Base-by-base conservation (phyloP, 345 rosid genomes). In the Erucastrum elatum region DNA sequence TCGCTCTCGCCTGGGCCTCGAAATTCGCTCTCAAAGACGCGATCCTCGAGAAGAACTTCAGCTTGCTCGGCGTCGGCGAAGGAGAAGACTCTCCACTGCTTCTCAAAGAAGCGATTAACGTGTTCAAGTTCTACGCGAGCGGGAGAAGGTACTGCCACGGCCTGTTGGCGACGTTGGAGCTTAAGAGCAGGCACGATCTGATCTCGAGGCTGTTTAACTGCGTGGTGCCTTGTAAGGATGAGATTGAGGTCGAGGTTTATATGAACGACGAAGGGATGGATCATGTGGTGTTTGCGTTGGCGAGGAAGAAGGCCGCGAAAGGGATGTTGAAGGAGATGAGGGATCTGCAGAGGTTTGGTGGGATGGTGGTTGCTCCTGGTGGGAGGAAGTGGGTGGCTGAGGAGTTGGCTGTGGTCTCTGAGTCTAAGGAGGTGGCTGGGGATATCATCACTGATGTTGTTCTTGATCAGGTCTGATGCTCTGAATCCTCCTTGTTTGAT, bases 231-330 rank as follows among this genome's bases (percentile, higher is more conserved):
- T 87, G 96, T 77, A 91, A 81, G 76, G 99, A 96, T 68, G 97
- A 91, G 89, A 90, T 96, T 25, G 84, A 80, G 74, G 90, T 96
- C 2, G 97, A 96, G 84, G 97, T 93, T 4, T 95, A 89, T 58
- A 91, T 95, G 97, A 95, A 89, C 35, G 98, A 93, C 1, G 98
- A 95, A 29, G 84, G 92, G 0, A 90, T 96, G 99, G 99, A 96
- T 74, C 96, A 89, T 25, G 84, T 91, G 33, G 85, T 96, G 34
- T 90, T 96, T 64, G 94, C 97, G 0, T 13, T 91, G 82, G 94
- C 96, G 0, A 91, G 84, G 93, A 96, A 96, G 90, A 96, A 93
- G 81, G 84, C 85, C 3, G 99, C 92, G 0, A 96, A 91, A 84
- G 81, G 76, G 2, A 88, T 96, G 98, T 94, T 87, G 68, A 96